Base-by-base conservation (phyloP, 1,284 basidiomycete genomes). In the Ceratobasidium papillatum region DNA sequence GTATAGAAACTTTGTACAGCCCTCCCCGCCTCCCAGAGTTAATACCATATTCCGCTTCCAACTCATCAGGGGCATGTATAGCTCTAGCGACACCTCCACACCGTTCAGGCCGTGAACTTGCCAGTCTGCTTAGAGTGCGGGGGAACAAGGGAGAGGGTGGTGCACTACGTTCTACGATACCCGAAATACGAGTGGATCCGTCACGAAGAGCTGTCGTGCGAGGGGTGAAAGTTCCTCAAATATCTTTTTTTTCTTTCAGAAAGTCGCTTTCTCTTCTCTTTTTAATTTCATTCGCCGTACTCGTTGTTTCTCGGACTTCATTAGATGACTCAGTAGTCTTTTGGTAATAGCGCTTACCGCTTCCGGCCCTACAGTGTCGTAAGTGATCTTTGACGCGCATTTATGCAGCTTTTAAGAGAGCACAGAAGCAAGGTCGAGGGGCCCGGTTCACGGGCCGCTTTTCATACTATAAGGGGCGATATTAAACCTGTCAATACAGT, bases 21-120 rank as follows among this genome's bases (percentile, higher is more conserved):
- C n/a, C n/a, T n/a, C n/a, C n/a, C n/a, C n/a, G n/a, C n/a, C n/a
- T n/a, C n/a, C n/a, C n/a, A n/a, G n/a, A n/a, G n/a, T n/a, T n/a
- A n/a, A n/a, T n/a, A n/a, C n/a, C n/a, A n/a, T n/a, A n/a, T n/a
- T 49, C 22, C 34, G 49, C 27, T 51, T 65, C 43, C 41, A 30
- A 19, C 47, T 65, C 22, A 49, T 34, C 27, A 65, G 19, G 63
- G 63, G 22, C 63, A 65, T 25, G 34, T 30, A 9, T 45, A 49
- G 45, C 63, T 49, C 63, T 22, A 27, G 30, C 14, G 3, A n/a
- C 41, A 65, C 63, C 63, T 65, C 47, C n/a, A 49, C 63, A 22
- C n/a, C 4, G 22, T 65, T 14, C 63, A 65, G 34, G 43, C 51
- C 14, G 63, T 34, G 4, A 27, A 65, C 63, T 32, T 45, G 41